A percentile compares a stretch with the other conserved stretches of the same genome.
phyloP scores from a whole-genome alignment of 108 stramenopile genomes.

The Ochromonas danica region DNA sequence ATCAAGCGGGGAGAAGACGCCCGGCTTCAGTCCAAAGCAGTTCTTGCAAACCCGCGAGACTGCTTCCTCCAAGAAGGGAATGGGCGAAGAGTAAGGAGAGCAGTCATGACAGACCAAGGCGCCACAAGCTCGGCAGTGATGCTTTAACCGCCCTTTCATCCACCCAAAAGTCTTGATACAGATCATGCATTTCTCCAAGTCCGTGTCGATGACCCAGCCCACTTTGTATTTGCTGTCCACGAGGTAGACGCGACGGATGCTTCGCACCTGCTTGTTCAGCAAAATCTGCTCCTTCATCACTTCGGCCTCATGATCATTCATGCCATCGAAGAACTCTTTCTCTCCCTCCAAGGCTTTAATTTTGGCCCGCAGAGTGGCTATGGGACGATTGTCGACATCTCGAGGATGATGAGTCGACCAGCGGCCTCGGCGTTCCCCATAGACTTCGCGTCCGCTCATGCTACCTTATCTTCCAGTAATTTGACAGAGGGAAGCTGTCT shows the following conservation, averaged over 20 bases:
- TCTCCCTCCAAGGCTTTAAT: too few species aligned
- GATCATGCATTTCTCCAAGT: neutral
- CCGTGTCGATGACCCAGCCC: neutral
- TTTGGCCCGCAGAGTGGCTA: too few species aligned
- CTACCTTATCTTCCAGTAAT: too few species aligned
- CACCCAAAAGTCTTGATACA: neutral
- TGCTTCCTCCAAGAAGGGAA: conserved; percentile 1
- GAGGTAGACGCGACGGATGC: neutral
- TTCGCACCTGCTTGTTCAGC: neutral
- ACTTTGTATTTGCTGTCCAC: neutral
- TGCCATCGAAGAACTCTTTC: too few species aligned
- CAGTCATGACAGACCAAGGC: neutral
- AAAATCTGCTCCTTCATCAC: neutral
- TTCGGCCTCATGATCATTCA: neutral
- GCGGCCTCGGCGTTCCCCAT: too few species aligned
- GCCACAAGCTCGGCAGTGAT: conserved; percentile 19
- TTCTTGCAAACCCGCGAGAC: conserved; percentile 8
- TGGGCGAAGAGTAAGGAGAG: neutral
- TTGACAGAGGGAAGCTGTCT: too few species aligned
- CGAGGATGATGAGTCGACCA: too few species aligned
- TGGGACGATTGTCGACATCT: too few species aligned
- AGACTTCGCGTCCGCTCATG: too few species aligned
- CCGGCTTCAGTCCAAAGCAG: conserved; percentile 28
- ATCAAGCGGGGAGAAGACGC: neutral
- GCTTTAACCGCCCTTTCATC: neutral